Evolutionary conservation across 2,329 filamentous ascomycete species (phyloP).

Genomic region (Colletotrichum camelliae): DNA sequence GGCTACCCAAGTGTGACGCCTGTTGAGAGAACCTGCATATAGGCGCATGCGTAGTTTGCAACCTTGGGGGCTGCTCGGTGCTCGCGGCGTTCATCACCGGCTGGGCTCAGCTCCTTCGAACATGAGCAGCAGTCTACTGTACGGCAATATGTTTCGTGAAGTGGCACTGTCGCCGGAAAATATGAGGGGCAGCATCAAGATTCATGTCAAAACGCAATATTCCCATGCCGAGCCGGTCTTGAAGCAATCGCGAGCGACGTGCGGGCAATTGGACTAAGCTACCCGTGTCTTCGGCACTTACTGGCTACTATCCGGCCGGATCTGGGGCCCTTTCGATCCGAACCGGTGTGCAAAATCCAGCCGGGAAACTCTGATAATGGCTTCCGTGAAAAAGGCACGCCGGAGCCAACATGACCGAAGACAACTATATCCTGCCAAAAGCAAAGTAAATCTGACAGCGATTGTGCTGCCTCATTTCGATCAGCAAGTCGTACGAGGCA

Average conservation of each 20-base stretch:
- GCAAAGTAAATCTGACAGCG: not conserved
- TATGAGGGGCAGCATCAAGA: not conserved
- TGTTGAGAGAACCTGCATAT: constrained; percentile 14
- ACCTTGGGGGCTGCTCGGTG: not conserved
- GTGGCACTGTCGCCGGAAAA: not conserved
- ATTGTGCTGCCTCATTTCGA: constrained; percentile 7
- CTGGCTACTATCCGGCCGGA: not conserved
- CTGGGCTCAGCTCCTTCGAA: not conserved
- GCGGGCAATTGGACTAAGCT: not conserved
- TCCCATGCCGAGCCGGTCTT: not conserved
- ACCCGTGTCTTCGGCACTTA: not conserved
- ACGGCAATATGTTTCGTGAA: not conserved
- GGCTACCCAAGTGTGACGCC: constrained; percentile 2
- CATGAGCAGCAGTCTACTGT: not conserved
- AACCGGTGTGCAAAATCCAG: not conserved
- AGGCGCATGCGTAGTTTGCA: constrained; percentile 12
- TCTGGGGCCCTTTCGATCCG: not conserved
- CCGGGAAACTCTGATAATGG: not conserved
- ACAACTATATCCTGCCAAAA: not conserved
- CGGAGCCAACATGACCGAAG: not conserved
- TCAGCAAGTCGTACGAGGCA: constrained; percentile 14
- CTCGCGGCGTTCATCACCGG: not conserved
- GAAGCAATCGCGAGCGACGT: not conserved
- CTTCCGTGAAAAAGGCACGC: not conserved
- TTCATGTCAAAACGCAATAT: not conserved